A percentile compares a stretch with the other conserved stretches of the same genome.
Conservation (phyloP, 495 filamentous ascomycete species). For the Echria macrotheca region DNA sequence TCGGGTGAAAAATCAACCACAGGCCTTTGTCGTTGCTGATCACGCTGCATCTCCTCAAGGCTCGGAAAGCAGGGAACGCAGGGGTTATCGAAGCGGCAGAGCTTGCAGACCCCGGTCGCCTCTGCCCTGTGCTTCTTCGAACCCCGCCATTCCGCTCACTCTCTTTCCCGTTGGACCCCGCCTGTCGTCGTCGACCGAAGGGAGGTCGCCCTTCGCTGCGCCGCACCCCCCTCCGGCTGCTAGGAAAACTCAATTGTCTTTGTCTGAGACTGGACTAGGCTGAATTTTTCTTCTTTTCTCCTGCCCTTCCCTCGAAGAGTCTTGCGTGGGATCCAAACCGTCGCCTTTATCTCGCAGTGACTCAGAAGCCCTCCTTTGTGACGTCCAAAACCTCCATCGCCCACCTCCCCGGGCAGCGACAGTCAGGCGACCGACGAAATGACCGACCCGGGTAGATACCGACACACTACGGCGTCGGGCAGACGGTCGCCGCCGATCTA, state of each 20-base stretch:
- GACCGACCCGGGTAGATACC: constrained; percentile 37
- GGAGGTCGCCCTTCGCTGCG: not conserved
- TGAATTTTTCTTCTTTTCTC: not conserved
- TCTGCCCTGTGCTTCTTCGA: constrained; percentile 1
- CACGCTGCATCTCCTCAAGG: not conserved
- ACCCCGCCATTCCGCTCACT: constrained; percentile 9
- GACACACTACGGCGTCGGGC: constrained; percentile 23
- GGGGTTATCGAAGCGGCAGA: not conserved
- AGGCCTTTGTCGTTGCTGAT: not conserved
- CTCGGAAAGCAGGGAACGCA: constrained; percentile 3
- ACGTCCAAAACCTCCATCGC: no score
- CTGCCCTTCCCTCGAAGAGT: no score
- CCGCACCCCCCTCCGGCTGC: constrained; percentile 1
- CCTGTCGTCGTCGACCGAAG: not conserved
- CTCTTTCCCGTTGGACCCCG: constrained; percentile 6
- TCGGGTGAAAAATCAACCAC: not conserved
- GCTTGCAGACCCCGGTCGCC: not conserved
- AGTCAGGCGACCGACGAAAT: constrained; percentile 25
- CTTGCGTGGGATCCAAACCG: no score
- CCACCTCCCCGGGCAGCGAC: not conserved
- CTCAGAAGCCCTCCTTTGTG: no score
- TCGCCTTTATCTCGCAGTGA: not conserved
- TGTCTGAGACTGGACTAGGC: not conserved
- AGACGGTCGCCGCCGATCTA: constrained; percentile 39
- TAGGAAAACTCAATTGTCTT: not conserved